Evolutionary conservation across 495 filamentous ascomycete species (phyloP).

Genomic region (Bacidia gigantensis): DNA sequence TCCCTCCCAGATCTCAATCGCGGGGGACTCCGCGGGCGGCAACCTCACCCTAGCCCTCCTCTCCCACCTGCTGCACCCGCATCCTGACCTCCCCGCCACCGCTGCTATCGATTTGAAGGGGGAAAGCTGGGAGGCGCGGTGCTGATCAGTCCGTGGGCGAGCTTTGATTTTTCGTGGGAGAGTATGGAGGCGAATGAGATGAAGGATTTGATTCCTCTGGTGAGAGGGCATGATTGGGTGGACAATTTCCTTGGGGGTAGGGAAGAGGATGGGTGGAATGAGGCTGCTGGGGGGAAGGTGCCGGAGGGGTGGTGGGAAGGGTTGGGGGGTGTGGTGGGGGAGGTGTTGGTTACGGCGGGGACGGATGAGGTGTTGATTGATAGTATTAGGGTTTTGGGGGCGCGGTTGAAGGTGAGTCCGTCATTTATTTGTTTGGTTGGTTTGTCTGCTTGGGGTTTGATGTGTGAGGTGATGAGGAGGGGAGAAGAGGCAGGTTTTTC

Average conservation of each 20-base stretch:
- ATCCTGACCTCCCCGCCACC: conserved; percentile 33
- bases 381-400: conserved; percentile 36
- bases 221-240: conserved; percentile 28
- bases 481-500: background rate
- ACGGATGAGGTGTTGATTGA: conserved; percentile 44
- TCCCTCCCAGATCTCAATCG: conserved; percentile 36
- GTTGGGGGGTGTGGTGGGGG: conserved; percentile 28
- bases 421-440: background rate
- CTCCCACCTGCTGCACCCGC: conserved; percentile 46
- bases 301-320: conserved; percentile 39
- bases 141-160: conserved; percentile 42
- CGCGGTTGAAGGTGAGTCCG: conserved; percentile 30
- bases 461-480: background rate
- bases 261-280: conserved; percentile 39
- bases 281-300: conserved; percentile 37
- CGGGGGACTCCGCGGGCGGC: conserved; percentile 51
- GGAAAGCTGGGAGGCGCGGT: conserved; percentile 27
- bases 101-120: background rate
- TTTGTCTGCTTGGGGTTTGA: background rate
- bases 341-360: conserved; percentile 40
- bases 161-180: conserved; percentile 25
- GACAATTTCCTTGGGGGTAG: conserved; percentile 30
- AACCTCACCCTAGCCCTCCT: conserved; percentile 43
- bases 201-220: conserved; percentile 33
- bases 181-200: conserved; percentile 30